phyloP scores from a whole-genome alignment of 1,139 yeast species.

The Lodderomyces elongisporus region DNA sequence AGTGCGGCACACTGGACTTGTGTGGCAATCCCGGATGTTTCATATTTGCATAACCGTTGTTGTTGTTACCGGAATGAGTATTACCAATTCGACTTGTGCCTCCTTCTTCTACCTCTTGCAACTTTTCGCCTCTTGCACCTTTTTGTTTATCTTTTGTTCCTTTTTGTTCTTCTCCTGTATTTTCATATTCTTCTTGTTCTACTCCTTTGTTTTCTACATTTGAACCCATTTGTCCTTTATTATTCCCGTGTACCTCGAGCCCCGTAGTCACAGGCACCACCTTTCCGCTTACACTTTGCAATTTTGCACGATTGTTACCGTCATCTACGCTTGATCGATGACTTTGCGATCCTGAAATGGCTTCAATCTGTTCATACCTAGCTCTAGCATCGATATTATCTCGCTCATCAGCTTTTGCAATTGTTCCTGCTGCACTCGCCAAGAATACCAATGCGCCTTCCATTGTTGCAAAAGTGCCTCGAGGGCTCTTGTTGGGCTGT shows the following conservation, averaged over 20 bases:
- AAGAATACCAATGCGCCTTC: slow-evolving; percentile 67
- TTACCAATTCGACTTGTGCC: neutral
- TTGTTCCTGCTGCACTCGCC: slow-evolving; percentile 72
- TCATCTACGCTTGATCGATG: slow-evolving; percentile 7
- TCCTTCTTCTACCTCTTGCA: neutral
- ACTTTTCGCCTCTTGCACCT: neutral
- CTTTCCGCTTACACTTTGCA: neutral
- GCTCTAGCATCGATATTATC: slow-evolving; percentile 64
- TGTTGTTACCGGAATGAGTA: neutral
- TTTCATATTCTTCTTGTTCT: neutral
- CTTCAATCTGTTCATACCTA: slow-evolving; percentile 46
- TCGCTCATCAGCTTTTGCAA: slow-evolving; percentile 61
- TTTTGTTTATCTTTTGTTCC: neutral
- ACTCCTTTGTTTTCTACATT: neutral
- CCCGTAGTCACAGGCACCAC: neutral
- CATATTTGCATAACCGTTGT: too few relatives aligned
- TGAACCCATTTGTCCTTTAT: neutral
- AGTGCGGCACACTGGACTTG: slow-evolving; percentile 12
- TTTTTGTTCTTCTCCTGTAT: too few relatives aligned
- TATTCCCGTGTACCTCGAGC: neutral
- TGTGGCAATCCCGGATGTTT: neutral
- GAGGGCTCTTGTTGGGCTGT: slow-evolving; percentile 1
- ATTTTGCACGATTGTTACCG: neutral
- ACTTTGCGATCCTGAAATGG: slow-evolving; percentile 9
- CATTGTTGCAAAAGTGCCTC: slow-evolving; percentile 40